Evolutionary conservation across 306 rosid genomes (phyloP).

Genomic region (Trifolium subterraneum): DNA sequence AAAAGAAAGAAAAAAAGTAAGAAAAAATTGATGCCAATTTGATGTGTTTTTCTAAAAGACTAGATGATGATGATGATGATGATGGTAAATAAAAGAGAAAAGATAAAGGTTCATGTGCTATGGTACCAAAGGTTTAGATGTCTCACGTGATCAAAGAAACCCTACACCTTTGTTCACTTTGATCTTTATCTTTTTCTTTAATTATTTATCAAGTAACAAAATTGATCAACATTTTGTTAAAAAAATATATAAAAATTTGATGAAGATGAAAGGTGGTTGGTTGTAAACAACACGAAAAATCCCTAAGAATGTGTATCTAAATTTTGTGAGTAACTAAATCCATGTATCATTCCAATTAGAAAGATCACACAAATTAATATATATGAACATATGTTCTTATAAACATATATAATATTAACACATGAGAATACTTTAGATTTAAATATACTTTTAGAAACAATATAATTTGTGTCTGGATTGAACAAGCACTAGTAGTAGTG

Average conservation of each 20-base stretch:
- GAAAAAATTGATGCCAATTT: slow-evolving; percentile 31
- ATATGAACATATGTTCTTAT: background rate
- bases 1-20: slow-evolving; percentile 22
- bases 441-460: background rate
- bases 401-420: no score
- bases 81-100: background rate
- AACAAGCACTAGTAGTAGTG: background rate
- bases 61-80: background rate
- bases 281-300: no score
- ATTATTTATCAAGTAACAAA: slow-evolving; percentile 27
- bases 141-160: slow-evolving; percentile 55
- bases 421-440: no score
- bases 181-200: slow-evolving; percentile 39
- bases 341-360: background rate
- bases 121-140: slow-evolving; percentile 38
- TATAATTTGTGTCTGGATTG: background rate
- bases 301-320: no score
- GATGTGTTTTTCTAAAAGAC: slow-evolving; percentile 11
- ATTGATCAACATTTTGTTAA: background rate
- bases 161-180: slow-evolving; percentile 32
- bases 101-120: slow-evolving; percentile 23
- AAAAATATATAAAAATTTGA: background rate
- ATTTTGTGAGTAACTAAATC: background rate
- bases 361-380: background rate
- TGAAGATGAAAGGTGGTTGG: background rate